Percentiles rank a stretch among this genome's conserved stretches.
Evolutionary conservation across 2,329 filamentous ascomycete species (phyloP).

Genomic region (Ophiostoma quercus): DNA sequence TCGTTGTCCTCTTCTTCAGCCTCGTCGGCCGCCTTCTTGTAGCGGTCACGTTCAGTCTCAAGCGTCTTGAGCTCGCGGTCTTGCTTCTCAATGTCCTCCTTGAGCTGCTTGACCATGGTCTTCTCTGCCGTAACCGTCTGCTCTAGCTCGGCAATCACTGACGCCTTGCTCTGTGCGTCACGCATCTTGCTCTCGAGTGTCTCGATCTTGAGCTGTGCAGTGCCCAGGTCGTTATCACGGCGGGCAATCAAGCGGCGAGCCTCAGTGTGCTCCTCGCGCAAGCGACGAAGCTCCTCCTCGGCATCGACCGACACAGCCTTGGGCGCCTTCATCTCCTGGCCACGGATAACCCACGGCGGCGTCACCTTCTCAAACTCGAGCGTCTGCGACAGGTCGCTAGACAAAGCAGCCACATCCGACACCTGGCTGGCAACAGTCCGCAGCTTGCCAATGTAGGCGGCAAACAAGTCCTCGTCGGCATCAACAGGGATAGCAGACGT

Average conservation of each 20-base stretch:
- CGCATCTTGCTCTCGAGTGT: slow-evolving; percentile 83
- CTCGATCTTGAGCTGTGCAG: slow-evolving; percentile 86
- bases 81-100: slow-evolving; percentile 61
- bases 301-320: slow-evolving; percentile 76
- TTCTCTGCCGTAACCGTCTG: slow-evolving; percentile 50
- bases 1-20: slow-evolving; percentile 50
- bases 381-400: slow-evolving; percentile 64
- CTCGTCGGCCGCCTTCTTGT: slow-evolving; percentile 65
- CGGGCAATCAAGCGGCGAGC: slow-evolving; percentile 65
- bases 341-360: slow-evolving; percentile 78
- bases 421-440: slow-evolving; percentile 59
- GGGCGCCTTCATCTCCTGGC: slow-evolving; percentile 73
- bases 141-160: slow-evolving; percentile 62
- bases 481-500: not conserved
- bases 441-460: slow-evolving; percentile 61
- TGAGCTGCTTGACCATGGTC: slow-evolving; percentile 48
- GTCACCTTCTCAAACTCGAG: slow-evolving; percentile 71
- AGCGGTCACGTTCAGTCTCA: slow-evolving; percentile 62
- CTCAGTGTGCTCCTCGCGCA: slow-evolving; percentile 76
- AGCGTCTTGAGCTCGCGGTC: slow-evolving; percentile 60
- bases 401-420: slow-evolving; percentile 64
- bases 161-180: slow-evolving; percentile 72
- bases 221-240: slow-evolving; percentile 78
- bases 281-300: slow-evolving; percentile 74
- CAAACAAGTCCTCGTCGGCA: slow-evolving; percentile 63